Base-by-base conservation (phyloP, 2,329 filamentous ascomycete species). In the Fusarium sp. region DNA sequence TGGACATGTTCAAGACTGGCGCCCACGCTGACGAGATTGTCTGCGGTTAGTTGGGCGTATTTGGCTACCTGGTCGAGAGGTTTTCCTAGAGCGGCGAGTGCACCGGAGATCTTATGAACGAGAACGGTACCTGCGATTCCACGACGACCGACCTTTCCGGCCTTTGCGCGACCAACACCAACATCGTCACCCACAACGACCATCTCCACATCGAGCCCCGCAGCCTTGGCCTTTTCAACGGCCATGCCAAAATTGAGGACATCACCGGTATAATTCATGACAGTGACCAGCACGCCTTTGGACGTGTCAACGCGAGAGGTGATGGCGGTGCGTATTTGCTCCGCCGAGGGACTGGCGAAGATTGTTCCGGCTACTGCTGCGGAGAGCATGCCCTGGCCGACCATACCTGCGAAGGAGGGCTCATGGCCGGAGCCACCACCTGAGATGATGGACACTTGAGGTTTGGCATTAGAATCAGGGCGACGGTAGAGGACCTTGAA, bases 181-280 rank as follows among this genome's bases (percentile, higher is more conserved):
- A 94, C 94, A 78, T 98, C 95, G 75, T 98, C 95, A 7, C 90
- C 93, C 9, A 97, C 93, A 10, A 97, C 91, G 11, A 97, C 89
- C 91, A 97, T 97, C 77, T 97, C 92, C 1, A 92, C 92, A 19
- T 89, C 81, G 24, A 93, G 80, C 0, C 93, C 94, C 0, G 89
- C 87, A 2, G 93, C 93, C 60, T 91, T 90, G 17, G 94, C 94
- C 82, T 97, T 97, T 79, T 97, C 95, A 10, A 96, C 92, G 1
- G 91, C 94, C 86, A 97, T 91, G 56, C 94, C 94, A 76, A 97
- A 97, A 81, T 97, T 96, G 71, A 97, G 85, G 54, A 97, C 88
- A 77, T 94, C 92, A 37, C 92, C 92, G 2, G 93, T 97, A 79
- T 97, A 97, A 79, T 97, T 97, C 92, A 97, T 97, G 30, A 97